Evolutionary conservation across 148 eudicot species (phyloP).

Genomic region (Limonium bicolor): DNA sequence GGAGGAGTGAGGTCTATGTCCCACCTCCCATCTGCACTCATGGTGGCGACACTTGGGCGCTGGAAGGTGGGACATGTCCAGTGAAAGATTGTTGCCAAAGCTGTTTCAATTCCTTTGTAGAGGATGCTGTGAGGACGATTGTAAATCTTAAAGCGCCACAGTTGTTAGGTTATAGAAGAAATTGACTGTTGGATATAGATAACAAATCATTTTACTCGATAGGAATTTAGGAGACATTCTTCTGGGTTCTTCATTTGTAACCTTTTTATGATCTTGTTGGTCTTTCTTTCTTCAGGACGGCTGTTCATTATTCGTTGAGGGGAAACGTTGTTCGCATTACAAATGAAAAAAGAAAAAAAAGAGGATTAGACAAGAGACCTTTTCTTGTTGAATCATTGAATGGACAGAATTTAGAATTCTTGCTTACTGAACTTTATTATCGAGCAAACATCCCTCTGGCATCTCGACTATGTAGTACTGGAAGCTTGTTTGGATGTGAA

Average conservation of each 20-base stretch:
- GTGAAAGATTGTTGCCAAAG: slow-evolving; percentile 26
- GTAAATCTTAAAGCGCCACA: slow-evolving; percentile 13
- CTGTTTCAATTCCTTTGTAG: slow-evolving; percentile 39
- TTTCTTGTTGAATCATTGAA: no score
- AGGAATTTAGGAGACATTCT: background rate
- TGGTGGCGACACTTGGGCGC: slow-evolving; percentile 10
- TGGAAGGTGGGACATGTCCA: slow-evolving; percentile 14
- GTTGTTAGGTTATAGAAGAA: slow-evolving; percentile 9
- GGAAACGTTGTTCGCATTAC: no score
- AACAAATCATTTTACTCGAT: background rate
- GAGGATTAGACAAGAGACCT: no score
- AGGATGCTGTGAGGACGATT: slow-evolving; percentile 24
- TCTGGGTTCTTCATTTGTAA: background rate
- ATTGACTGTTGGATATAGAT: background rate
- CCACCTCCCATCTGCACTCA: slow-evolving; percentile 19
- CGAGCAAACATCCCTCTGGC: no score
- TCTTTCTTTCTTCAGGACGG: no score
- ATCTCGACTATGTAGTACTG: no score
- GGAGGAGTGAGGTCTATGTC: slow-evolving; percentile 16
- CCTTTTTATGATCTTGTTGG: no score
- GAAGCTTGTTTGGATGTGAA: no score
- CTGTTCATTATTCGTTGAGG: no score
- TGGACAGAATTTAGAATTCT: no score
- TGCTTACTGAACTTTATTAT: no score
- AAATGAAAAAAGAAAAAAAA: no score